Percentiles rank a stretch among this genome's conserved stretches.
phyloP scores from a whole-genome alignment of 495 filamentous ascomycete species.

The Penicillium paxilli region DNA sequence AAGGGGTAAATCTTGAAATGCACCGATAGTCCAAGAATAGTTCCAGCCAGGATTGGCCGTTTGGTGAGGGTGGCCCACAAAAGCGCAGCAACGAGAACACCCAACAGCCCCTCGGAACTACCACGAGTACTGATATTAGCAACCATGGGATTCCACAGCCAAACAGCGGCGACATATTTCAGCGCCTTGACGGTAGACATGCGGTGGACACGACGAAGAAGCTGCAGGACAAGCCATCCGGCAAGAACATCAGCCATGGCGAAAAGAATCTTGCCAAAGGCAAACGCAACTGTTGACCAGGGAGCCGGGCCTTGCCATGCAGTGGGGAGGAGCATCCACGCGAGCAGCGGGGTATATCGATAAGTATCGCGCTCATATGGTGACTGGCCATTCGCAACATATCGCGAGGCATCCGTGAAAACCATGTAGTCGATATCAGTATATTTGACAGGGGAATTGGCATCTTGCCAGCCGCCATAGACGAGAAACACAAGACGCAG shows the following conservation, averaged over 20 bases:
- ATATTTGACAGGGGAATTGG: constrained; percentile 87
- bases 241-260: constrained; percentile 79
- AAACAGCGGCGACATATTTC: constrained; percentile 72
- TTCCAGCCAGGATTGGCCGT: constrained; percentile 63
- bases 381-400: constrained; percentile 59
- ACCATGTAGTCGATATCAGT: constrained; percentile 99
- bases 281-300: constrained; percentile 49
- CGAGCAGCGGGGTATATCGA: constrained; percentile 90
- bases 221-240: constrained; percentile 77
- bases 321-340: constrained; percentile 87
- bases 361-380: constrained; percentile 93
- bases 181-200: constrained; percentile 58
- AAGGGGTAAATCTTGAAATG: constrained; percentile 99
- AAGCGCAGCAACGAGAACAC: constrained; percentile 76
- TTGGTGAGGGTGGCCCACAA: constrained; percentile 73
- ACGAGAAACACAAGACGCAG: constrained; percentile 72
- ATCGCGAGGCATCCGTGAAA: constrained; percentile 94
- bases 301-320: constrained; percentile 47
- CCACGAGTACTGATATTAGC: constrained; percentile 93
- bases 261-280: constrained; percentile 87
- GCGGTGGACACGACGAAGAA: constrained; percentile 47
- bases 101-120: constrained; percentile 87
- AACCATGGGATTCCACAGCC: constrained; percentile 97
- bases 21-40: constrained; percentile 78
- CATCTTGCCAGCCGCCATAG: constrained; percentile 90